Base-by-base conservation (phyloP, 2,329 filamentous ascomycete genomes). In the Monosporascus cannonballus region DNA sequence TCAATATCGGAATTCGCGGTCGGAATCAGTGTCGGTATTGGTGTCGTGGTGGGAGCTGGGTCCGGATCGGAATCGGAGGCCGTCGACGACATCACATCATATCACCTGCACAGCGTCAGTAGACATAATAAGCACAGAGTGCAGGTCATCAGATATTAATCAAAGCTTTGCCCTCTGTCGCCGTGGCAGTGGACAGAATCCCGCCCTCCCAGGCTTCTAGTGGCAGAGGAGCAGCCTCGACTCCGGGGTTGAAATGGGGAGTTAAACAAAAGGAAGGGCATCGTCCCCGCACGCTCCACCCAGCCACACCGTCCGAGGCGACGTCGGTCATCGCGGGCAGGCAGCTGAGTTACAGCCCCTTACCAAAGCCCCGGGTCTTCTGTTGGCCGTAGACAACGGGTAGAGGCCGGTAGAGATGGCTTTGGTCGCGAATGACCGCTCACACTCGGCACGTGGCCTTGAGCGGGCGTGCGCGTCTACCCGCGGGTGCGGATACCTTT, bases 161-260 rank as follows among this genome's bases (percentile, higher is more conserved):
- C 30, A 48, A 36, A 15, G 22, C 46, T 51, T 20, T 22, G 45
- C 54, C 56, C 56, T 57, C 54, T 50, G 54, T 53, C 45, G 48
- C 39, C n/a, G 45, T 37, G 17, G 30, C 17, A 25, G 37, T 18
- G 49, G 47, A 47, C 49, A 55, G 53, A 42, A 54, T 56, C 56
- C 56, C 56, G 47, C 56, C 56, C 56, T 51, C 56, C 56, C 56
- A 58, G 56, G 56, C 56, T 58, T 58, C 56, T 58, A 46, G 54
- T 42, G 18, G 20, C 38, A 53, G 48, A 56, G 49, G 56, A 57
- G 56, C 54, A 58, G 56, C 56, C 56, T 58, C 54, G 56, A 56
- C 56, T 58, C 56, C 54, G 22, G 17, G 27, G 39, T 42, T 20
- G 39, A 9, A 15, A 20, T 8, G 18, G 22, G 4, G 39, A 24